phyloP scores from a whole-genome alignment of 257 asterid species.

The Solanum paucissectum region DNA sequence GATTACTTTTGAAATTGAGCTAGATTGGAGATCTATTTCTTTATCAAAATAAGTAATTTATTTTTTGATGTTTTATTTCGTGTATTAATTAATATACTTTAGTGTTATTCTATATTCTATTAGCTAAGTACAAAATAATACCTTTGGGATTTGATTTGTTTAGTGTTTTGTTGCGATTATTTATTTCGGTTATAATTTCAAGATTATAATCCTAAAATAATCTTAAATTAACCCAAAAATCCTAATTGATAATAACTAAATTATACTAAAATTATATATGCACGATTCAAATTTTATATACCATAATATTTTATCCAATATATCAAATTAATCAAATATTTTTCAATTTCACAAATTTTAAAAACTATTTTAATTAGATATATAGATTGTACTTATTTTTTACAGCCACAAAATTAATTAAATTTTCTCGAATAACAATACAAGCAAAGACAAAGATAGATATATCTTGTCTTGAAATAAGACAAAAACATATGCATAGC shows the following conservation, averaged over 20 bases:
- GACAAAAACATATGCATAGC: neutral
- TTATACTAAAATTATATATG: neutral
- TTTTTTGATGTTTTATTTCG: no score
- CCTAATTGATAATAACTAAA: neutral
- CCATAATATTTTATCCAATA: neutral
- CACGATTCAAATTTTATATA: neutral
- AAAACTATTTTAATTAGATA: neutral
- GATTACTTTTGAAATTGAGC: no score
- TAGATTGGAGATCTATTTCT: no score
- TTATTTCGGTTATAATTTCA: neutral
- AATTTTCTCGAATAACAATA: neutral
- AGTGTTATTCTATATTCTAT: neutral
- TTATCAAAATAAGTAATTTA: no score
- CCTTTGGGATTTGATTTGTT: neutral
- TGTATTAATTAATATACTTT: neutral
- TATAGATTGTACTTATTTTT: neutral
- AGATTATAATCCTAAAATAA: neutral
- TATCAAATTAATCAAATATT: neutral
- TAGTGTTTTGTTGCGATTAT: neutral
- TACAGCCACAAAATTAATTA: neutral
- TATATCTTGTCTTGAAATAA: neutral
- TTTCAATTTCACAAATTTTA: neutral
- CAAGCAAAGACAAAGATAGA: neutral
- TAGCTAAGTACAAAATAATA: neutral
- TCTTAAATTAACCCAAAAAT: neutral